phyloP scores from a whole-genome alignment of 2,329 filamentous ascomycete species.

The Botrytis aclada region DNA sequence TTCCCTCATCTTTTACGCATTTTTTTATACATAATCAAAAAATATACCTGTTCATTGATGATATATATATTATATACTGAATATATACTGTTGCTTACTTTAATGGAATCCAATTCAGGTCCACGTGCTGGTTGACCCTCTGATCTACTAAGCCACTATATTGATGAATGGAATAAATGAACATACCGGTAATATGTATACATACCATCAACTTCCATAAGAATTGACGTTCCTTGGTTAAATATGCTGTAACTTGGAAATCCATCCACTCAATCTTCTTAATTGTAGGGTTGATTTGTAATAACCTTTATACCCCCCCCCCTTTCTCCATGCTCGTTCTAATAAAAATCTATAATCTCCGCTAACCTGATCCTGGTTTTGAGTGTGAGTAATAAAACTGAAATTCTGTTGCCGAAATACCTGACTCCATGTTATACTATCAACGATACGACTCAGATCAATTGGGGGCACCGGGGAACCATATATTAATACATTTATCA shows the following conservation, averaged over 20 bases:
- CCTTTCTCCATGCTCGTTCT: background rate
- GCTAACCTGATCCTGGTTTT: background rate
- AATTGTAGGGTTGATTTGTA: background rate
- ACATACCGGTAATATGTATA: constrained; percentile 12
- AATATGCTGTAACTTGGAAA: constrained; percentile 1
- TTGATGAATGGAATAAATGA: too few relatives aligned
- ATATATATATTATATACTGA: constrained; percentile 21
- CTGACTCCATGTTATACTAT: constrained; percentile 17
- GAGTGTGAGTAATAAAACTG: constrained; percentile 18
- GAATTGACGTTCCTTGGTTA: constrained; percentile 10
- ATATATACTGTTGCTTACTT: constrained; percentile 20
- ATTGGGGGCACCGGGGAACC: background rate
- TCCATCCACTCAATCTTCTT: background rate
- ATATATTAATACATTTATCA: background rate
- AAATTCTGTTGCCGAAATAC: constrained; percentile 14
- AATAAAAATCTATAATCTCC: background rate
- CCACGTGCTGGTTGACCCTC: constrained; percentile 13
- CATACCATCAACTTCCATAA: too few relatives aligned
- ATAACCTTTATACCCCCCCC: background rate
- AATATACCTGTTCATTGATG: constrained; percentile 17
- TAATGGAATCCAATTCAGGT: constrained; percentile 19
- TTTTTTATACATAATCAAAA: constrained; percentile 22
- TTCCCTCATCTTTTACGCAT: constrained; percentile 21
- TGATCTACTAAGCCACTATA: too few relatives aligned
- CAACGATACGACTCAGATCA: too few relatives aligned